Conservation (phyloP, 208 protist species). For the Strigomonas oncopelti region DNA sequence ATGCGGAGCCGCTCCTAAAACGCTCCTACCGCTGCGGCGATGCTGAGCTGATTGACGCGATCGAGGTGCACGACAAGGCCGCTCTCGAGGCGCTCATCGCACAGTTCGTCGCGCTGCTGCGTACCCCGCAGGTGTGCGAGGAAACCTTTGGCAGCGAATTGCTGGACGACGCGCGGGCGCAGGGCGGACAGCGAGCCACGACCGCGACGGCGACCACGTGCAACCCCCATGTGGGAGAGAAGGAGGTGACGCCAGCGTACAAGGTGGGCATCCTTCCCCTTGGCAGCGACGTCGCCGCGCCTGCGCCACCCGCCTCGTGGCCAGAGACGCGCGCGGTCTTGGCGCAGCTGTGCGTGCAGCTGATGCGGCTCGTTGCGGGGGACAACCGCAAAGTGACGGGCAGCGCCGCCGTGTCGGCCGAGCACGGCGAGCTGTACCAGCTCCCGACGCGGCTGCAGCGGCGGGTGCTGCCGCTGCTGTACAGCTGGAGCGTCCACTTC, state of each 20-base stretch:
- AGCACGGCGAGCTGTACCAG: constrained; percentile 11
- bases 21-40: neutral
- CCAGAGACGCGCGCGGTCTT: neutral
- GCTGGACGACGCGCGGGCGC: neutral
- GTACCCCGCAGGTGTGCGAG: constrained; percentile 26
- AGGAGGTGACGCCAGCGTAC: neutral
- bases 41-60: neutral
- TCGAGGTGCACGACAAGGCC: constrained; percentile 24
- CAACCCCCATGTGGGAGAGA: neutral
- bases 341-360: neutral
- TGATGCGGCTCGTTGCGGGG: neutral
- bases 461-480: constrained; percentile 51
- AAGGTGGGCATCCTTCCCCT: constrained; percentile 4
- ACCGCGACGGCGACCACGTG: neutral
- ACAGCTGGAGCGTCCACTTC: constrained; percentile 60
- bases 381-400: neutral
- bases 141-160: neutral
- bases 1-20: neutral
- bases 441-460: constrained; percentile 40
- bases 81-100: constrained; percentile 15
- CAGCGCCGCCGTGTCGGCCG: neutral
- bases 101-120: constrained; percentile 14
- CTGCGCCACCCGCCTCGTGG: neutral
- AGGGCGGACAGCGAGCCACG: neutral
- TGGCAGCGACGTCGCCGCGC: neutral